These are phyloP conservation scores for Cordyceps cicadae DNA, from an alignment of 2,329 filamentous ascomycete species.

Conservation along the genomic window DNA sequence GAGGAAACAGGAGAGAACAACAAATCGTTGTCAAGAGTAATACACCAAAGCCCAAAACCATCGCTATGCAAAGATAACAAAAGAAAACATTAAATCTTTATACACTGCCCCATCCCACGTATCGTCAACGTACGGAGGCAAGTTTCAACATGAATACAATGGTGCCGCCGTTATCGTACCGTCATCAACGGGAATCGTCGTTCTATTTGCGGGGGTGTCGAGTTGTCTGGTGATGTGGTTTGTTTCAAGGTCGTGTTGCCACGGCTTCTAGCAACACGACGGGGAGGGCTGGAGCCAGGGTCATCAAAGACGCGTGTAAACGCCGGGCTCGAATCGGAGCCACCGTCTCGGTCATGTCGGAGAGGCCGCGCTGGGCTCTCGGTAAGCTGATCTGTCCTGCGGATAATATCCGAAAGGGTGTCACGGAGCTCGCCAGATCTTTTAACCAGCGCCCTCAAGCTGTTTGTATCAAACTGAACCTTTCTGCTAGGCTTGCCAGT, in stretches of 20 bases:
- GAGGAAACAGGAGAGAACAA: conserved; percentile 3
- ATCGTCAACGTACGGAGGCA: conserved; percentile 7
- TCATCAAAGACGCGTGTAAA: conserved; percentile 61
- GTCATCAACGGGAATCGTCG: conserved; percentile 58
- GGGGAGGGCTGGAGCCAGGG: conserved; percentile 47
- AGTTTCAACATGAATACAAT: conserved; percentile 13
- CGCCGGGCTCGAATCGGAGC: conserved; percentile 53
- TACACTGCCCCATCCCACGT: conserved; percentile 10
- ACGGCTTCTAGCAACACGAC: conserved; percentile 41
- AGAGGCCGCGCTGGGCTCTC: conserved; percentile 47
- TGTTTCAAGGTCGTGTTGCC: conserved; percentile 46
- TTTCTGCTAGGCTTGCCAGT: conserved; percentile 37
- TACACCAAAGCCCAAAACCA: conserved; percentile 21
- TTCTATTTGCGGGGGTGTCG: conserved; percentile 41
- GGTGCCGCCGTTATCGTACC: conserved; percentile 36
- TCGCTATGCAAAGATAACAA: conserved; percentile 31
- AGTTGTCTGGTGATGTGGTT: conserved; percentile 42
- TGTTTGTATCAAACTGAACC: conserved; percentile 62
- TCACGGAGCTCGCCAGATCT: conserved; percentile 53
- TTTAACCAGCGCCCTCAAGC: conserved; percentile 57
- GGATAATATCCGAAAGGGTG: conserved; percentile 50
- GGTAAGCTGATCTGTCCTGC: conserved; percentile 49
- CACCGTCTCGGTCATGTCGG: conserved; percentile 33
- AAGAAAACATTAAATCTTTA: conserved; percentile 12
- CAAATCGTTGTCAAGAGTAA: conserved; percentile 12